A percentile compares a stretch with the other conserved stretches of the same genome.
Conservation (phyloP, 768 basidiomycete species). For the Termitomyces eurrhizus region DNA sequence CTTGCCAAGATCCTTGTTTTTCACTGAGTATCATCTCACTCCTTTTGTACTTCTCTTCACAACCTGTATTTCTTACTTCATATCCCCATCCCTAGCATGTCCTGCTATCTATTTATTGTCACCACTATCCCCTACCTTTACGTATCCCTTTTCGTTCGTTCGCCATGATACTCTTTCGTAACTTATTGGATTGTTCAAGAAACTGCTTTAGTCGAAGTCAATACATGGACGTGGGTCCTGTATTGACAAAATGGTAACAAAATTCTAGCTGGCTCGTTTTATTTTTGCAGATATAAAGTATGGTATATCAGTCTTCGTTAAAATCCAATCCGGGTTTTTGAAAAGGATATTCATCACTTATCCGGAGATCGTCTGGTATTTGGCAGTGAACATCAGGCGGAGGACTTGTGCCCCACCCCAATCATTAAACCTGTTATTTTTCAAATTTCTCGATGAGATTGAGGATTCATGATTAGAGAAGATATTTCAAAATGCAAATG, state of each 20-base stretch:
- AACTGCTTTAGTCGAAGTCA: background rate
- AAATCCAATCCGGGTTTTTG: background rate
- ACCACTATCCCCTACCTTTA: background rate
- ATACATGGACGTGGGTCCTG: background rate
- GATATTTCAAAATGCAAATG: background rate
- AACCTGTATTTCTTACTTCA: background rate
- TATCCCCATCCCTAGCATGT: background rate
- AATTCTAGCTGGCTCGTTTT: too few species aligned
- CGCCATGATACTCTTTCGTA: background rate
- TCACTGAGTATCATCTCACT: background rate
- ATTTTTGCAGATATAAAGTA: too few species aligned
- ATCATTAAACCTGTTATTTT: background rate
- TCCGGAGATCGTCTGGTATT: background rate
- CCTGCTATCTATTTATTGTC: conserved; percentile 1
- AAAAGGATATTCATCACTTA: background rate
- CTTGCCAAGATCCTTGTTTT: background rate
- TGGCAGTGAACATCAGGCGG: background rate
- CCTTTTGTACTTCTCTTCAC: background rate
- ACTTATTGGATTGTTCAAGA: background rate
- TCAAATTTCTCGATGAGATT: background rate
- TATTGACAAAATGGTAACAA: too few species aligned
- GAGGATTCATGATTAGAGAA: background rate
- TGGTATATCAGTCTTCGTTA: background rate
- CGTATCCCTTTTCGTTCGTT: background rate
- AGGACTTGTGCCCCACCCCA: background rate